A percentile compares a stretch with the other conserved stretches of the same genome.
phyloP scores from a whole-genome alignment of 345 rosid species.

The Luvunga scandens region DNA sequence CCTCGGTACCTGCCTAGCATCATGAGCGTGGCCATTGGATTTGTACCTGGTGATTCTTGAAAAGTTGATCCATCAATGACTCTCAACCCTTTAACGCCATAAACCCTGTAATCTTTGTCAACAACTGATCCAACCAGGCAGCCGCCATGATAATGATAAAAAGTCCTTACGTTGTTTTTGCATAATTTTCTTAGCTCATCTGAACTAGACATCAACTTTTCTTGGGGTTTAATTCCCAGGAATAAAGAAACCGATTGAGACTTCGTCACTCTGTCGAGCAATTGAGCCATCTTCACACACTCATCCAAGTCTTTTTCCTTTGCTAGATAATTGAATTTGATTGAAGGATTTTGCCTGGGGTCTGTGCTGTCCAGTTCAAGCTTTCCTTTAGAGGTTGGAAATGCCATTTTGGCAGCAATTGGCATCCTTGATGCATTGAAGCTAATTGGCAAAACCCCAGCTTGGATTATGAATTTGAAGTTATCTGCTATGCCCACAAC shows the following conservation, averaged over 20 bases:
- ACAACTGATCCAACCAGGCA: slow-evolving; percentile 60
- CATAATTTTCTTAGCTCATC: slow-evolving; percentile 47
- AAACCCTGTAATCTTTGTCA: slow-evolving; percentile 47
- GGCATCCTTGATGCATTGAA: slow-evolving; percentile 50
- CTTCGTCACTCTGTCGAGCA: slow-evolving; percentile 52
- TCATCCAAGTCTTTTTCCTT: slow-evolving; percentile 50
- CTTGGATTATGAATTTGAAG: slow-evolving; percentile 53
- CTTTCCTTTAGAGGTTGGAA: slow-evolving; percentile 65
- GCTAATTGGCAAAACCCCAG: slow-evolving; percentile 45
- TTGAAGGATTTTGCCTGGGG: slow-evolving; percentile 64
- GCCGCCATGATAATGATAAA: slow-evolving; percentile 72
- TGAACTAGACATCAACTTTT: slow-evolving; percentile 27
- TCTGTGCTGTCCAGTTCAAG: slow-evolving; percentile 46
- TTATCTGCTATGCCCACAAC: slow-evolving; percentile 57
- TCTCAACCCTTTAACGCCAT: slow-evolving; percentile 52
- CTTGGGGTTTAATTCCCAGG: slow-evolving; percentile 31
- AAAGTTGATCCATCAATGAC: slow-evolving; percentile 52
- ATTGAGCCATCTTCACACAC: slow-evolving; percentile 54
- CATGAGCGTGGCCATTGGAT: slow-evolving; percentile 76
- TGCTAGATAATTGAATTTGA: slow-evolving; percentile 63
- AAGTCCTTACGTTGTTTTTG: slow-evolving; percentile 61
- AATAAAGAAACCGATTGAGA: slow-evolving; percentile 49
- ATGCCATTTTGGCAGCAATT: slow-evolving; percentile 55
- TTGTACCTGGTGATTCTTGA: slow-evolving; percentile 73
- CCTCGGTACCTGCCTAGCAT: slow-evolving; percentile 86